These are phyloP conservation scores for Chenopodium suecicum DNA, from an alignment of 148 eudicot species.

Conservation along the genomic window DNA sequence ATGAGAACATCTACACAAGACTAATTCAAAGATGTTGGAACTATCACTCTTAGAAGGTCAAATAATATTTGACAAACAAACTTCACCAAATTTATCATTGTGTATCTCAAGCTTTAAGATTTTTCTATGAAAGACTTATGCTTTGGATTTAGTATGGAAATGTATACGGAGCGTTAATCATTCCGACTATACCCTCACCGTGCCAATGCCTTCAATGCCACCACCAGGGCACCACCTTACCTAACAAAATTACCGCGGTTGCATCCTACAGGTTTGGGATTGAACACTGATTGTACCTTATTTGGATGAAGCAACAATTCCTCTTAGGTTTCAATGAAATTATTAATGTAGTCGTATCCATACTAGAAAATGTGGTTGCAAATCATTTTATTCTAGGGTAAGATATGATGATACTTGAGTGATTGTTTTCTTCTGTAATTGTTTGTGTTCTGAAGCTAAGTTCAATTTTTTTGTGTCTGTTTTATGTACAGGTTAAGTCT, in stretches of 20 bases:
- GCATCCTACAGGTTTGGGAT: background rate
- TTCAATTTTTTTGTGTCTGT: background rate
- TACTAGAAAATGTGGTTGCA: background rate
- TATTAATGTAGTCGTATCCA: background rate
- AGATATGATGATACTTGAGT: background rate
- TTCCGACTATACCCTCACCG: no score
- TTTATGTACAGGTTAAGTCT: slow-evolving; percentile 43
- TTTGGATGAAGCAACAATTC: background rate
- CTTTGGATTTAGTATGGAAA: background rate
- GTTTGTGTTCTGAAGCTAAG: background rate
- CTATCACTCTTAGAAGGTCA: background rate
- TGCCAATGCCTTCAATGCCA: no score
- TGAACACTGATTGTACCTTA: background rate
- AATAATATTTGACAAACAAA: background rate
- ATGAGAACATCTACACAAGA: background rate
- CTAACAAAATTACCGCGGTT: no score
- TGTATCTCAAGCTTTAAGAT: background rate
- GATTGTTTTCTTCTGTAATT: background rate
- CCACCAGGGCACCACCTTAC: background rate
- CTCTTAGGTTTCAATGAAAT: background rate
- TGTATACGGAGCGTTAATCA: background rate
- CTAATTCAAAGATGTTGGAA: slow-evolving; percentile 11
- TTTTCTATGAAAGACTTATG: background rate
- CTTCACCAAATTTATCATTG: background rate
- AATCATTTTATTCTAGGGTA: background rate